Base-by-base conservation (phyloP, 2,329 filamentous ascomycete species). In the Stemphylium beticola region DNA sequence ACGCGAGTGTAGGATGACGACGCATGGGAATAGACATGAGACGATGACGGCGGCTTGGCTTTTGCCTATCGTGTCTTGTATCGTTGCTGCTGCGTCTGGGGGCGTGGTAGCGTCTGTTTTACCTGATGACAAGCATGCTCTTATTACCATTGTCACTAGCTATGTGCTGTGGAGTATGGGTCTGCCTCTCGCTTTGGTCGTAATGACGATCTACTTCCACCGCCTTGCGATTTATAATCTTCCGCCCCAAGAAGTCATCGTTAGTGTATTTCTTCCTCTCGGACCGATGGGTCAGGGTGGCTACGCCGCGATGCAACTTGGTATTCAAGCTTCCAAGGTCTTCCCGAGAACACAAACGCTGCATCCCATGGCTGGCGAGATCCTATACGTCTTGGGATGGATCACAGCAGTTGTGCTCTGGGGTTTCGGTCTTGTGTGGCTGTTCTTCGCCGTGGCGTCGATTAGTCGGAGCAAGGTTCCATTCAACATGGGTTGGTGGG, bases 101-200 rank as follows among this genome's bases (percentile, higher is more conserved):
- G 84, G 81, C 22, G 76, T 87, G 44, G 79, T 90, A 0, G 86
- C 88, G 2, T 77, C 80, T 5, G 77, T 82, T 4, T 78, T 91
- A 0, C 81, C 83, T 2, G 76, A 86, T 57, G 72, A 75, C 0
- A 67, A 78, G 22, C 81, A 86, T 58, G 84, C 84, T 8, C 69
- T 88, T 24, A 82, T 81, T 51, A 91, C 87, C 0, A 67, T 90
- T 31, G 76, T 89, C 15, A 78, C 78, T 10, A 86, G 82, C 12
- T 91, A 90, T 66, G 77, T 89, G 14, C 81, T 91, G 43, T 90
- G 85, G 86, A 87, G 87, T 1, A 84, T 85, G 40, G 87, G 86
- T 10, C 78, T 82, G 0, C 83, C 82, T 0, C 74, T 90, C 50
- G 83, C 87, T 1, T 79, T 86, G 64, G 79, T 82, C 38, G 81